Evolutionary conservation across 2,329 filamentous ascomycete species (phyloP).

Genomic region (Colletotrichum salicis): DNA sequence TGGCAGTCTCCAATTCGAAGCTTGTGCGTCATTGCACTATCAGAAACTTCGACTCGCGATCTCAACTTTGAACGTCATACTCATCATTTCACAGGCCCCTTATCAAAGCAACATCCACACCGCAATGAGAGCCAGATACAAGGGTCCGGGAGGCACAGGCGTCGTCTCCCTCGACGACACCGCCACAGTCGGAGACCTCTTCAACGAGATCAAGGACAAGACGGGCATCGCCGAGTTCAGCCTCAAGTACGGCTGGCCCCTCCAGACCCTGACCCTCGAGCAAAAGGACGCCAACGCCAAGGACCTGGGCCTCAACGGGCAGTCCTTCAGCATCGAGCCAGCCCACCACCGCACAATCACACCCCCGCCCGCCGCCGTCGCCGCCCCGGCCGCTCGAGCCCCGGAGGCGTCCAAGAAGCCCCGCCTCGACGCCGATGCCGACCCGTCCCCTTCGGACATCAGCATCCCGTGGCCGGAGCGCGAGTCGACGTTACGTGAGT

Average conservation of each 20-base stretch:
- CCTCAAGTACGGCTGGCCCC: conserved; percentile 87
- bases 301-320: conserved; percentile 59
- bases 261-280: conserved; percentile 73
- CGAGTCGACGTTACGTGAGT: conserved; percentile 62
- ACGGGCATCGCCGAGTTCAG: conserved; percentile 75
- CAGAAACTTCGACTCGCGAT: not conserved
- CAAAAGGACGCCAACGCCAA: conserved; percentile 60
- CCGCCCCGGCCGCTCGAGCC: conserved; percentile 18
- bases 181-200: conserved; percentile 72
- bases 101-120: not conserved
- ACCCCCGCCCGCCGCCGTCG: conserved; percentile 32
- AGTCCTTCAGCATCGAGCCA: conserved; percentile 62
- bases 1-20: not conserved
- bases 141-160: conserved; percentile 78
- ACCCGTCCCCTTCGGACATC: conserved; percentile 35
- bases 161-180: conserved; percentile 75
- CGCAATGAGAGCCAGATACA: conserved; percentile 78
- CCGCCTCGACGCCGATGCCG: conserved; percentile 2
- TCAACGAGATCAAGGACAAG: conserved; percentile 68
- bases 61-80: not conserved
- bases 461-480: conserved; percentile 60
- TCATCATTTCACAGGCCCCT: not conserved
- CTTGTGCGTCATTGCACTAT: not conserved
- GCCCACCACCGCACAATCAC: conserved; percentile 13
- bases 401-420: conserved; percentile 18